Base-by-base conservation (phyloP, 306 rosid genomes). In the Dryas octopetala region DNA sequence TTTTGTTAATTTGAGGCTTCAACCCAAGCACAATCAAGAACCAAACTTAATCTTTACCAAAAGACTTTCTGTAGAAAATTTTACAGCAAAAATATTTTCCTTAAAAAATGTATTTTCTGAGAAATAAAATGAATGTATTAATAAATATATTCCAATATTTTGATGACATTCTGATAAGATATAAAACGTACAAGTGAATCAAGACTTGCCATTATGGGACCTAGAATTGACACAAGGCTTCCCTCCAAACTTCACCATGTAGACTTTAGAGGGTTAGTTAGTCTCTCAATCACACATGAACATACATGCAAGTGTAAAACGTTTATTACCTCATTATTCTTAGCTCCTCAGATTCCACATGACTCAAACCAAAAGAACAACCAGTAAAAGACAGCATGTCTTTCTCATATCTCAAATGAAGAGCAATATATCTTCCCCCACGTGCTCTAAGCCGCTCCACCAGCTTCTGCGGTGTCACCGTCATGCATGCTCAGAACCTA, bases 401-500 rank as follows among this genome's bases (percentile, higher is more conserved):
- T 85, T 91, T 91, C 89, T 93, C 98, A 73, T 88, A 93, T 88
- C 97, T 88, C 83, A 93, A 85, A 84, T 93, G 98, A 78, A 93
- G 98, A 72, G 97, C 93, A 73, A 93, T 93, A 79, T 93, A 93
- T 86, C 88, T 89, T 81, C 83, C 89, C 65, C 97, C 91, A 6
- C 69, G 89, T 78, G 91, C 80, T 83, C 89, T 89, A 81, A 93
- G 89, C 62, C 97, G 97, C 85, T 93, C 96, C 85, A 89, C 97
- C 97, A 93, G 88, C 88, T 88, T 93, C 98, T 93, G 98, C 86
- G 83, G 87, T 86, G 89, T 93, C 91, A 91, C 88, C 89, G 90
- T 79, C 91, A 91, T 80, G 96, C 88, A 88, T 89, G 91, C 95
- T 93, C 95, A 93, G 98, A 87, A 90, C 96, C 98, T 90, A 93